Base-by-base conservation (phyloP, 306 rosid genomes). In the Purshia tridentata region DNA sequence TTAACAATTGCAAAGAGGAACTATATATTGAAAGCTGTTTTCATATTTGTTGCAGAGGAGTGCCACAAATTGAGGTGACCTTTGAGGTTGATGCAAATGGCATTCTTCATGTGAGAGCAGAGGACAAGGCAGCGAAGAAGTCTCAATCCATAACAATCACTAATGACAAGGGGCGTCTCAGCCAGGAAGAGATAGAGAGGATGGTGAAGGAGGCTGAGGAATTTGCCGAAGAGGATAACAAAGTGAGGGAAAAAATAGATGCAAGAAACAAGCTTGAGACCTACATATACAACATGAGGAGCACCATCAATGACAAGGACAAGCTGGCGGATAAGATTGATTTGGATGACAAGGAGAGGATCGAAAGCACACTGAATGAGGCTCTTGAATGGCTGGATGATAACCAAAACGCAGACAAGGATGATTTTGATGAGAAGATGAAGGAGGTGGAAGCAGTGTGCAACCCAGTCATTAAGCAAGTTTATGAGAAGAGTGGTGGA, bases 131-230 rank as follows among this genome's bases (percentile, higher is more conserved):
- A 0, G 86, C 84, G 0, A 77, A 81, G 80, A 83, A 77, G 70
- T 83, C 85, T 0, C 16, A 88, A 65, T 76, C 85, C 37, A 81
- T 88, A 58, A 88, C 84, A 9, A 88, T 88, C 64, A 80, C 85
- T 0, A 81, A 88, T 22, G 85, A 86, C n/a, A 88, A 84, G 69
- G 92, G 92, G 42, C 83, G 85, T 48, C 80, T 88, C n/a, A 85
- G 87, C 79, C 80, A 80, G 59, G 88, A 83, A 52, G 92, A 86
- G 79, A 84, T 86, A 8, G 85, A 88, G 3, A 76, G 70, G 19
- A 86, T 83, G 92, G 85, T 88, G 15, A 74, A 70, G 75, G 92
- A 88, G 58, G 92, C 88, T 3, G 90, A 85, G 60, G 90, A 88
- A 73, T 80, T 85, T 8, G 85, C 88, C 0, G 88, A 86, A 57